A percentile compares a stretch with the other conserved stretches of the same genome.
These are phyloP conservation scores for Pseudocercospora cruenta DNA, from an alignment of 2,329 filamentous ascomycete species.

Conservation along the genomic window DNA sequence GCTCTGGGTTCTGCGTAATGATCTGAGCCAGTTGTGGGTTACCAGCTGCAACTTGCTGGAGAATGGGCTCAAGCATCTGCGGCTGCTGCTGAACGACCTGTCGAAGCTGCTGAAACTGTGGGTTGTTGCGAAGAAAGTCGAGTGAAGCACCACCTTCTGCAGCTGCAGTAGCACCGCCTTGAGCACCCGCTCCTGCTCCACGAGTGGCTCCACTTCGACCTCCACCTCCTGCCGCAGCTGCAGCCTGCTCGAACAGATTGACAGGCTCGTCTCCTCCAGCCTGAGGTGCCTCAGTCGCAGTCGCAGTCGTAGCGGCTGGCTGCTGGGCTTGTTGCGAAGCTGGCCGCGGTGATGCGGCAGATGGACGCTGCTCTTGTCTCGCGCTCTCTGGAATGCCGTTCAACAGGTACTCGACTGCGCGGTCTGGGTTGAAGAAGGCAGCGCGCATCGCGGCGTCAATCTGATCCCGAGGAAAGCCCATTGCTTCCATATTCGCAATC, in stretches of 20 bases:
- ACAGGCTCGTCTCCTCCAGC: constrained; percentile 70
- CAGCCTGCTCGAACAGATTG: constrained; percentile 82
- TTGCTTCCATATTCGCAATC: constrained; percentile 91
- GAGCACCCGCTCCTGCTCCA: constrained; percentile 49
- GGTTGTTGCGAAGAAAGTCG: constrained; percentile 91
- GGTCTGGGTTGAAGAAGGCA: constrained; percentile 94
- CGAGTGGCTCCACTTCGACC: constrained; percentile 49
- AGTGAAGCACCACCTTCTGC: constrained; percentile 65
- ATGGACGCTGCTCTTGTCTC: constrained; percentile 68
- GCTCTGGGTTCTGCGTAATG: constrained; percentile 88
- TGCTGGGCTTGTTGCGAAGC: constrained; percentile 35
- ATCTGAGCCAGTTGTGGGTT: constrained; percentile 93
- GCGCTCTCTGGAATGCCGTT: constrained; percentile 88
- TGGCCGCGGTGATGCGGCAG: constrained; percentile 42
- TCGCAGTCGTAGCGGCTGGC: constrained; percentile 42
- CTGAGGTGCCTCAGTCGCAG: constrained; percentile 75
- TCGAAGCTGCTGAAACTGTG: constrained; percentile 95
- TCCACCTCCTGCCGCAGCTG: constrained; percentile 40
- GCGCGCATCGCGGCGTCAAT: constrained; percentile 95
- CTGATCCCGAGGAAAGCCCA: constrained; percentile 88
- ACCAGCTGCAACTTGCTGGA: constrained; percentile 91
- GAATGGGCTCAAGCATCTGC: constrained; percentile 96
- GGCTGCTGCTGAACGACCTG: constrained; percentile 97
- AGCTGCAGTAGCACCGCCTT: constrained; percentile 42
- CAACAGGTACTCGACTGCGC: constrained; percentile 93